Conservation (phyloP, 495 filamentous ascomycete genomes). For the Xylaria longipes region DNA sequence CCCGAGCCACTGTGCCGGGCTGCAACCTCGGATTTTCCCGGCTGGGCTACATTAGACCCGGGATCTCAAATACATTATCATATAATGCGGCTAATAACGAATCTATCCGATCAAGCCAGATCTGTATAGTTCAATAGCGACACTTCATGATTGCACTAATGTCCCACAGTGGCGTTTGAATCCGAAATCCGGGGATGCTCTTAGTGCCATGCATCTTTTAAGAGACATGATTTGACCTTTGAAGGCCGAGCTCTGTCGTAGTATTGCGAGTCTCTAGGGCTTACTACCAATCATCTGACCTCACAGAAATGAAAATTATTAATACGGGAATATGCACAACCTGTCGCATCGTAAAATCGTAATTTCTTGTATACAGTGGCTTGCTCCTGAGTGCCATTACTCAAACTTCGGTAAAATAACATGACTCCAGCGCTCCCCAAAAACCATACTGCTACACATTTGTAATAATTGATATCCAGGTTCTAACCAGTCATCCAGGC, state of each 20-base stretch:
- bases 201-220: background rate
- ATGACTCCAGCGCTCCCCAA: conserved; percentile 18
- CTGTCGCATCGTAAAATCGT: conserved; percentile 1
- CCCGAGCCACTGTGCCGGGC: conserved; percentile 3
- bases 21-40: conserved; percentile 3
- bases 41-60: background rate
- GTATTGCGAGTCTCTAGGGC: background rate
- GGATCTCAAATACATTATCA: background rate
- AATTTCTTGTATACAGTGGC: background rate
- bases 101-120: background rate
- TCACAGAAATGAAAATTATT: background rate
- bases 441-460: conserved; percentile 14
- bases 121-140: background rate
- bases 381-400: background rate
- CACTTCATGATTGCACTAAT: background rate
- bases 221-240: background rate
- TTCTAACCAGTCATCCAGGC: conserved; percentile 84
- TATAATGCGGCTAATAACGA: conserved; percentile 17
- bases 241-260: background rate
- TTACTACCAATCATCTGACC: background rate
- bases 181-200: background rate
- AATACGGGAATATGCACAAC: background rate
- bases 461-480: conserved; percentile 1
- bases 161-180: background rate
- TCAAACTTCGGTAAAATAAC: background rate